Evolutionary conservation across 179 eudicot species (phyloP).

Genomic region (Drosera spatulata): DNA sequence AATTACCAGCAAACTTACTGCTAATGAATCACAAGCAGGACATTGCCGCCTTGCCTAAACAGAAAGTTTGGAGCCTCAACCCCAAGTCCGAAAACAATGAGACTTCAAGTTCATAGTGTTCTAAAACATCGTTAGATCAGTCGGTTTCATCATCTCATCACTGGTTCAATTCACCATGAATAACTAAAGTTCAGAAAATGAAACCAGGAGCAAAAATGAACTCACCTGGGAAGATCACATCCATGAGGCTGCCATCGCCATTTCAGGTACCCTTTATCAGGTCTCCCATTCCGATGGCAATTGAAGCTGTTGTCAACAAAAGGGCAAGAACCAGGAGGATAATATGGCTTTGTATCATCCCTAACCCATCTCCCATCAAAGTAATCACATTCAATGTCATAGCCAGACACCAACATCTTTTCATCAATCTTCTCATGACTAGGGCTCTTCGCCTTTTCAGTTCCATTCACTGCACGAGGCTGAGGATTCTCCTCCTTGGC

Average conservation of each 20-base stretch:
- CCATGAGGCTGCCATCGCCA: conserved; percentile 76
- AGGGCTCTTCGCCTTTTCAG: conserved; percentile 1
- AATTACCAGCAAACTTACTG: too few species aligned
- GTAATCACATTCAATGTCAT: conserved; percentile 33
- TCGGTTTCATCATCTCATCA: too few species aligned
- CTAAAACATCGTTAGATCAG: too few species aligned
- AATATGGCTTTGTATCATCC: conserved; percentile 53
- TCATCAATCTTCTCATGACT: conserved; percentile 9
- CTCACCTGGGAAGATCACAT: conserved; percentile 58
- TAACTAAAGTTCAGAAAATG: background rate
- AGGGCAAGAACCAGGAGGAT: conserved; percentile 70
- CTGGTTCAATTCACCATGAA: background rate
- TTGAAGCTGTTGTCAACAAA: conserved; percentile 65
- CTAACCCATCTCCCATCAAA: conserved; percentile 78
- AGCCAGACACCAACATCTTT: background rate
- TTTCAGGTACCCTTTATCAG: conserved; percentile 38
- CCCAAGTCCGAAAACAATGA: too few species aligned
- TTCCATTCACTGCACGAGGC: conserved; percentile 7
- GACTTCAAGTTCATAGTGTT: too few species aligned
- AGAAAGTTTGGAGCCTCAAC: too few species aligned
- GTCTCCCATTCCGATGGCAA: conserved; percentile 59
- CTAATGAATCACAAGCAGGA: too few species aligned
- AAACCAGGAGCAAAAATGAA: background rate
- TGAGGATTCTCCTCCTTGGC: background rate
- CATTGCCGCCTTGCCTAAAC: too few species aligned